Conservation (phyloP, 2,329 filamentous ascomycete species). For the Zymoseptoria pseudotritici region DNA sequence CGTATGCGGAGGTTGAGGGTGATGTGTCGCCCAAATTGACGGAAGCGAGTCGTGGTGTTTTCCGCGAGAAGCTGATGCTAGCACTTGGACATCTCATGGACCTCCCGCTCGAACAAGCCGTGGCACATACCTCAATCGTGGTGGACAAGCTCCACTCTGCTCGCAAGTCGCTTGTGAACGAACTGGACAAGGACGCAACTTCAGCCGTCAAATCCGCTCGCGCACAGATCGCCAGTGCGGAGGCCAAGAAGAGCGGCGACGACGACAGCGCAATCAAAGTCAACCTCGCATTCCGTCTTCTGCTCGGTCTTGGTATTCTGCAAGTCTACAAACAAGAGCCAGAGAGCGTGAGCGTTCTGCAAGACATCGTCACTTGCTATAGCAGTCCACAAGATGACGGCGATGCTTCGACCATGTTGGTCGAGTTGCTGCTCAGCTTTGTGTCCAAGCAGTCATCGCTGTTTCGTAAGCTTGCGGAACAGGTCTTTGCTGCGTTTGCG, state of each 20-base stretch:
- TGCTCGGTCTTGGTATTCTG: slow-evolving; percentile 77
- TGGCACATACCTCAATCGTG: slow-evolving; percentile 10
- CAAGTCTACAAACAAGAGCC: slow-evolving; percentile 86
- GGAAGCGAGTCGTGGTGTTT: slow-evolving; percentile 42
- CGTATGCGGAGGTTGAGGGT: slow-evolving; percentile 6
- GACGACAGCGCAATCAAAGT: slow-evolving; percentile 18
- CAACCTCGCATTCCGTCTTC: slow-evolving; percentile 61
- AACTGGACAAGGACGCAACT: slow-evolving; percentile 10
- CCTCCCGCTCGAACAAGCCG: slow-evolving; percentile 19
- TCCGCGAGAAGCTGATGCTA: slow-evolving; percentile 49
- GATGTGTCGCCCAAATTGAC: slow-evolving; percentile 33
- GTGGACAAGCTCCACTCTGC: slow-evolving; percentile 13
- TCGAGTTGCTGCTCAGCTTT: slow-evolving; percentile 87
- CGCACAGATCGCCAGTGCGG: slow-evolving; percentile 14
- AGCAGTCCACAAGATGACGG: slow-evolving; percentile 47
- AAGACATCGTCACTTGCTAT: slow-evolving; percentile 72
- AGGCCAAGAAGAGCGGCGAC: slow-evolving; percentile 9
- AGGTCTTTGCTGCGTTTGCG: slow-evolving; percentile 80
- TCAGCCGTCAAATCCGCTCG: slow-evolving; percentile 15
- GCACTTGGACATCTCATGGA: slow-evolving; percentile 46
- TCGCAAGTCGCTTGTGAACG: slow-evolving; percentile 6
- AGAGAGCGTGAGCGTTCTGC: slow-evolving; percentile 73
- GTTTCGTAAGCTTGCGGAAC: slow-evolving; percentile 77
- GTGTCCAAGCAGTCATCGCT: slow-evolving; percentile 76
- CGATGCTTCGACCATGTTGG: slow-evolving; percentile 57